Conservation (phyloP, 78 protist species). For the Isochrysis galbana region DNA sequence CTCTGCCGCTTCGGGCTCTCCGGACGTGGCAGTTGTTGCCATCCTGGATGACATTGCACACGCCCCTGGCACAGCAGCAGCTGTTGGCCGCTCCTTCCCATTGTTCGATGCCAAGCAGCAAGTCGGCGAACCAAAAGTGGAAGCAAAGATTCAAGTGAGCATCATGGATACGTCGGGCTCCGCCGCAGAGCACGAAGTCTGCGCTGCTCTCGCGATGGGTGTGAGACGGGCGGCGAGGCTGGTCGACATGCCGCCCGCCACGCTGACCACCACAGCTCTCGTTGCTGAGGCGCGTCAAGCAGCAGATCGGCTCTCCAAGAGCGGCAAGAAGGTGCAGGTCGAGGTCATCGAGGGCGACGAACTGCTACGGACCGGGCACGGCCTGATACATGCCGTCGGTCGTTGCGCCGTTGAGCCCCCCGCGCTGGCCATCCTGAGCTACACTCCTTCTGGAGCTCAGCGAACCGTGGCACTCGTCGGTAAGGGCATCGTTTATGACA, state of each 20-base stretch:
- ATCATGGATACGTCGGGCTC: too few species aligned
- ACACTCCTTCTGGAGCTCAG: background rate
- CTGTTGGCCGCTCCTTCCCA: background rate
- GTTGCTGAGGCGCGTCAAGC: background rate
- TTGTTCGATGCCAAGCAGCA: background rate
- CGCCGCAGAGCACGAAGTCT: background rate
- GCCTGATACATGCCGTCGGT: slow-evolving; percentile 50
- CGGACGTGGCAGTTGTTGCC: background rate
- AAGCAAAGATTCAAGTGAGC: background rate
- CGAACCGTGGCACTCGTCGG: background rate
- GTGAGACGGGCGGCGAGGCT: slow-evolving; percentile 9
- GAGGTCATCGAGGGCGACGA: slow-evolving; percentile 16
- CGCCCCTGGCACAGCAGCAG: background rate
- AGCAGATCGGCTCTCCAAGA: background rate
- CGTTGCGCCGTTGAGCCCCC: slow-evolving; percentile 45
- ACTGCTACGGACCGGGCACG: slow-evolving; percentile 38
- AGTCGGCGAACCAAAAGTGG: background rate
- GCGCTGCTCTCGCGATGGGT: background rate
- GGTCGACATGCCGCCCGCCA: background rate
- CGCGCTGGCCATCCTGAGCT: slow-evolving; percentile 30
- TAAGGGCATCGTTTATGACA: slow-evolving; percentile 33
- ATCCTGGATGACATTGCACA: background rate
- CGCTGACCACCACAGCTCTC: slow-evolving; percentile 1
- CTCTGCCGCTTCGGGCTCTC: background rate
- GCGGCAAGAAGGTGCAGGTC: background rate